Conservation (phyloP, 345 rosid genomes). For the Citrus cavaleriei region DNA sequence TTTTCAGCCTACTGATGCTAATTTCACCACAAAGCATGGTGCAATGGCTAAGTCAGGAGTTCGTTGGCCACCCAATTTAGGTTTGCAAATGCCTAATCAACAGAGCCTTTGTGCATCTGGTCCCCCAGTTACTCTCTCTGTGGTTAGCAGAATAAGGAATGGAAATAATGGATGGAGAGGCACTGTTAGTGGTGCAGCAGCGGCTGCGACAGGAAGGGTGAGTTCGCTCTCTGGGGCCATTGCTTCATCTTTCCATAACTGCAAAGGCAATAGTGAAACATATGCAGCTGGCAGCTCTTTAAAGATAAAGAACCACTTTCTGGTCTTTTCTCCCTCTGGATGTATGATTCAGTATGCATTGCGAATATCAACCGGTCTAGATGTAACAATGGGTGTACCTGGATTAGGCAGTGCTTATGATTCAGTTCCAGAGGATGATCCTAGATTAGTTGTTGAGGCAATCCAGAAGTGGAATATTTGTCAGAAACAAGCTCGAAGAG, state of each 20-base stretch:
- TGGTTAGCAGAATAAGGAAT: slow-evolving; percentile 74
- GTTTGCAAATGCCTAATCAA: slow-evolving; percentile 30
- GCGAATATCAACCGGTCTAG: slow-evolving; percentile 36
- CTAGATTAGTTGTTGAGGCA: slow-evolving; percentile 61
- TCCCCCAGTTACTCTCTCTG: slow-evolving; percentile 68
- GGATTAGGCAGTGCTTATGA: slow-evolving; percentile 42
- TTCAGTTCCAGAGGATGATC: slow-evolving; percentile 55
- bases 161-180: slow-evolving; percentile 82
- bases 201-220: slow-evolving; percentile 80
- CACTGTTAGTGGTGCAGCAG: slow-evolving; percentile 71
- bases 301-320: slow-evolving; percentile 52
- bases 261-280: slow-evolving; percentile 40
- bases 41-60: slow-evolving; percentile 31
- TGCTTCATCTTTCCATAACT: slow-evolving; percentile 69
- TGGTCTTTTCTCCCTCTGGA: slow-evolving; percentile 84
- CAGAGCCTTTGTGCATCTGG: slow-evolving; percentile 39
- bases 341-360: slow-evolving; percentile 73
- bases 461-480: slow-evolving; percentile 84
- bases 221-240: slow-evolving; percentile 62
- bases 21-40: slow-evolving; percentile 26
- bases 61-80: slow-evolving; percentile 35
- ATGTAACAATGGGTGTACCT: slow-evolving; percentile 25
- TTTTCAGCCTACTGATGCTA: slow-evolving; percentile 31
- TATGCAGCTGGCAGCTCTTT: slow-evolving; percentile 27
- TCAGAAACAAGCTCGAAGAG: slow-evolving; percentile 69